Evolutionary conservation across 257 asterid species (phyloP).

Genomic region (Solanum appendiculatum): DNA sequence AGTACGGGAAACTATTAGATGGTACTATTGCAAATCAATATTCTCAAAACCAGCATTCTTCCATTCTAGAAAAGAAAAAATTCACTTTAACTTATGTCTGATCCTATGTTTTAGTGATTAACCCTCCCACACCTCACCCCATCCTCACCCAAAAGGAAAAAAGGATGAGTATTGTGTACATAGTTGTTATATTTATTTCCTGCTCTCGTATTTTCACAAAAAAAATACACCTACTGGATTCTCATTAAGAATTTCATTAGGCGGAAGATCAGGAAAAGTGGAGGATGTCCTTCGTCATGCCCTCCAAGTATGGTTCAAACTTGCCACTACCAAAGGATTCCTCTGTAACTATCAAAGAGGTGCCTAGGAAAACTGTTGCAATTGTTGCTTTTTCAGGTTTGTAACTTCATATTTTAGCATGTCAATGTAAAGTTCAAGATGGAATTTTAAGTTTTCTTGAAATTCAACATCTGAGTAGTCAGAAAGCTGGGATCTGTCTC

Average conservation of each 20-base stretch:
- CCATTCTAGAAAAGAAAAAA: neutral
- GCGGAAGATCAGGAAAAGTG: slow-evolving; percentile 47
- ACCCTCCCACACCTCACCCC: neutral
- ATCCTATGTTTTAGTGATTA: neutral
- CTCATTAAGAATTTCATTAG: slow-evolving; percentile 17
- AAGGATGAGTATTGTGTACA: neutral
- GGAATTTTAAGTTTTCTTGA: neutral
- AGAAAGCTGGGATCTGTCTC: neutral
- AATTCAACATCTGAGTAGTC: neutral
- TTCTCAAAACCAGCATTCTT: neutral
- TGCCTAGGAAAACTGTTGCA: slow-evolving; percentile 53
- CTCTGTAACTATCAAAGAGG: slow-evolving; percentile 54
- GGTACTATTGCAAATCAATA: neutral
- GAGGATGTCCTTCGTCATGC: slow-evolving; percentile 83
- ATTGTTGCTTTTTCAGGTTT: slow-evolving; percentile 82
- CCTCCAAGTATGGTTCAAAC: slow-evolving; percentile 71
- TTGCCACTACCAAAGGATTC: slow-evolving; percentile 76
- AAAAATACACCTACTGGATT: neutral
- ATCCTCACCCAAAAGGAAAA: neutral
- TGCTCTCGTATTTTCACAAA: neutral
- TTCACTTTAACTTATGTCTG: neutral
- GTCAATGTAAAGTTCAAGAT: neutral
- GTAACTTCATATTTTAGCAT: neutral
- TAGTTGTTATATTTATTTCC: neutral
- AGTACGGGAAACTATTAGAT: neutral